These are phyloP conservation scores for Panicum virgatum DNA, from an alignment of 202 grass and related monocot species.

Conservation along the genomic window DNA sequence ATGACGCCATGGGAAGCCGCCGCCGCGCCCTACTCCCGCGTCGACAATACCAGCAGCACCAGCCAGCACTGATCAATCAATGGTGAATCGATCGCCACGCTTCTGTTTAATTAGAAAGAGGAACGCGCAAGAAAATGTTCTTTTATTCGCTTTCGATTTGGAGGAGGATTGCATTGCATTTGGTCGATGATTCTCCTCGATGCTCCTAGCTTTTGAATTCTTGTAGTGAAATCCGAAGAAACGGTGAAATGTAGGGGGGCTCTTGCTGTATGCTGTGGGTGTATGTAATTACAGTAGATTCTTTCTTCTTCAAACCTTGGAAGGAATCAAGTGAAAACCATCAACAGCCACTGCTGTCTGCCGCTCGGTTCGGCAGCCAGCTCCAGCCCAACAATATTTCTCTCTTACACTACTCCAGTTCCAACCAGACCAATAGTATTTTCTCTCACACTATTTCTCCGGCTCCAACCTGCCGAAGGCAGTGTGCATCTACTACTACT, in stretches of 20 bases:
- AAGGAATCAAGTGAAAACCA: too few species aligned
- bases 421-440: too few species aligned
- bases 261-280: background rate
- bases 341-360: background rate
- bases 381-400: too few species aligned
- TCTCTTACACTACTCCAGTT: too few species aligned
- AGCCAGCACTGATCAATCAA: background rate
- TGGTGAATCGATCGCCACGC: too few species aligned
- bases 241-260: background rate
- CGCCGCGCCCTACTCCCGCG: background rate
- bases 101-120: background rate
- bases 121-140: background rate
- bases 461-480: too few species aligned
- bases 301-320: background rate
- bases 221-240: background rate
- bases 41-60: slow-evolving; percentile 23
- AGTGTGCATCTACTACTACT: background rate
- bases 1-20: slow-evolving; percentile 66
- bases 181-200: background rate
- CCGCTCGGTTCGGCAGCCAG: too few species aligned
- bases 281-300: slow-evolving; percentile 10
- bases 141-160: background rate
- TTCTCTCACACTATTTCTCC: too few species aligned
- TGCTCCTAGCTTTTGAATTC: background rate
- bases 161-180: background rate